Conservation (phyloP, 208 protist species). For the Crithidia mellificae region DNA sequence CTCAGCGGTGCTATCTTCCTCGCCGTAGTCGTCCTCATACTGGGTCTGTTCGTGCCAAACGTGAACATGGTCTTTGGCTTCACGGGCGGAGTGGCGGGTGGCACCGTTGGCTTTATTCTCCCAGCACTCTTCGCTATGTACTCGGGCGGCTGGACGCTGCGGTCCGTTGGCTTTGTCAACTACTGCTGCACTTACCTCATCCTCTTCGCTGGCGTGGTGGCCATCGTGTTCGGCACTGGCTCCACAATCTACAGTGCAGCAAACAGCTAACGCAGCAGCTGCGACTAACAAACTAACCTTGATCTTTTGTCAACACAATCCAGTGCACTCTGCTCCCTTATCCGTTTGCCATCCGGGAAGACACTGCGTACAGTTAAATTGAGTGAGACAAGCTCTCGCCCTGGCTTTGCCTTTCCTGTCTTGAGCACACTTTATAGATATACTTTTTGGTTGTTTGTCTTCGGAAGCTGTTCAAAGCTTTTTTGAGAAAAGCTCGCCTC, state of each 20-base stretch:
- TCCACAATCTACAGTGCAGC: constrained; percentile 48
- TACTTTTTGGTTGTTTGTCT: too few relatives aligned
- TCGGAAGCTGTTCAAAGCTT: too few relatives aligned
- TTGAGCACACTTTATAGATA: too few relatives aligned
- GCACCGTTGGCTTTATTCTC: constrained; percentile 68
- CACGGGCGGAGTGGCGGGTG: constrained; percentile 52
- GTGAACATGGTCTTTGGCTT: constrained; percentile 76
- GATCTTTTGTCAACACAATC: too few relatives aligned
- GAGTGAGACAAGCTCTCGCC: too few relatives aligned
- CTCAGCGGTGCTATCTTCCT: constrained; percentile 25
- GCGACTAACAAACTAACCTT: not conserved
- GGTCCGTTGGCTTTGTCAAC: constrained; percentile 41
- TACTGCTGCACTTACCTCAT: constrained; percentile 52
- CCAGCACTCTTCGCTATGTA: constrained; percentile 68
- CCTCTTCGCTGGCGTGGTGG: constrained; percentile 55
- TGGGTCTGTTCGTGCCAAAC: constrained; percentile 65
- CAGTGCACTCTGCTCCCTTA: too few relatives aligned
- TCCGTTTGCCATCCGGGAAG: too few relatives aligned
- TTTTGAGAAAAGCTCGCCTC: too few relatives aligned
- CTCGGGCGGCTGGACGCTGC: constrained; percentile 41
- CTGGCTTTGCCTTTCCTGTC: too few relatives aligned
- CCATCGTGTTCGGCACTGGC: constrained; percentile 55
- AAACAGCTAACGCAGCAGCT: constrained; percentile 1
- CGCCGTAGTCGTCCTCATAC: constrained; percentile 38
- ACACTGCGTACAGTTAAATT: too few relatives aligned